Evolutionary conservation across 2,329 filamentous ascomycete species (phyloP), one percentile per base, ranked within the genome.

Genomic region (Chaetomium sp.): DNA sequence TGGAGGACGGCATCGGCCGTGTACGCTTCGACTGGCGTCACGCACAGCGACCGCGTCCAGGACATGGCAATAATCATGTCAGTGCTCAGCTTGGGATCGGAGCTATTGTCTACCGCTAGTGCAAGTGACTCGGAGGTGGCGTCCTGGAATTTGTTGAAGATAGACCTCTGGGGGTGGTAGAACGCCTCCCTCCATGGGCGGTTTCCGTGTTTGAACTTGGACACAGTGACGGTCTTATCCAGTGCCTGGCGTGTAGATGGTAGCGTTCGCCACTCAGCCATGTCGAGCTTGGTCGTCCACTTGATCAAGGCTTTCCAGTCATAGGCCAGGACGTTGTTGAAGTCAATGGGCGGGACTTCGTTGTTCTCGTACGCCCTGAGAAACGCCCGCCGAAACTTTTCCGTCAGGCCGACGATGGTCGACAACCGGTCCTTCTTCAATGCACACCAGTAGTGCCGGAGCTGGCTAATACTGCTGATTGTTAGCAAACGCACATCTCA

Each of bases 261-360:
- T 1, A 89, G 78, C 25, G 79, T 74, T 38, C 82, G 71, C 0
- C 79, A 79, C 61, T 81, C 77, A 27, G 81, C 76, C 4, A 62
- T 64, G 45, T 70, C 68, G 3, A 85, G 83, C 25, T 81, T 79
- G 68, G 86, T 78, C 1, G 87, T 83, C 91, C 91, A 94, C 42
- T 83, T 79, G 55, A 93, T 83, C 6, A 93, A 75, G 4, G 74
- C 75, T 10, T 79, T 76, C 90, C 91, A 93, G 72, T 93, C 88
- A 65, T 91, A 92, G 1, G 82, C 81, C 47, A 83, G 74, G 0
- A 87, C 80, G 54, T 89, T 77, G 58, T 90, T 81, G 68, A 85
- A 90, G 73, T 92, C 80, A 23, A 93, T 79, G 1, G 80, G 74
- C 1, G 86, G 82, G 1, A 93, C 69, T 66, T 88, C 82, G 9